These are phyloP conservation scores for Shiraia sp. DNA, from an alignment of 2,329 filamentous ascomycete genomes.

Conservation along the genomic window DNA sequence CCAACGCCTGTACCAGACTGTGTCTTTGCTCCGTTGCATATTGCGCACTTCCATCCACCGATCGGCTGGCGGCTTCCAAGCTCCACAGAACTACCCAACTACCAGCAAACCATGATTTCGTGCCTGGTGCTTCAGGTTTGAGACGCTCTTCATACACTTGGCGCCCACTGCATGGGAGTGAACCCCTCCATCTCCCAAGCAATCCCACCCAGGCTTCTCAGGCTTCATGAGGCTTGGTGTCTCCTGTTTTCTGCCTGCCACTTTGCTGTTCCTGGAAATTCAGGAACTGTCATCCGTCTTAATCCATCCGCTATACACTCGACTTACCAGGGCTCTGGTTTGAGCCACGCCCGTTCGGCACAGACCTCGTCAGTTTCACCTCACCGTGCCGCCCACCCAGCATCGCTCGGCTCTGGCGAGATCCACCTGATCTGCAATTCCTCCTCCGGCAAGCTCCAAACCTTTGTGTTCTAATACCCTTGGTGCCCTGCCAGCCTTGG, in stretches of 20 bases:
- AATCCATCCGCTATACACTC: constrained; percentile 32
- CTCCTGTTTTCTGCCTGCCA: constrained; percentile 28
- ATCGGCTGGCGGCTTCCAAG: constrained; percentile 17
- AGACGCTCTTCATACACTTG: constrained; percentile 45
- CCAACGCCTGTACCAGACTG: constrained; percentile 1
- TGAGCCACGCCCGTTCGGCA: constrained; percentile 41
- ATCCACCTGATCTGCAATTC: constrained; percentile 39
- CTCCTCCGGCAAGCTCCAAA: constrained; percentile 22
- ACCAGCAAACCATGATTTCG: constrained; percentile 38
- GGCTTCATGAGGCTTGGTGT: constrained; percentile 25
- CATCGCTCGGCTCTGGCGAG: constrained; percentile 32
- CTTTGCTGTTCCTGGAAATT: constrained; percentile 19
- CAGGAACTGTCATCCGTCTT: constrained; percentile 36
- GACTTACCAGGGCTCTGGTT: constrained; percentile 35
- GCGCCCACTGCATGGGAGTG: constrained; percentile 35
- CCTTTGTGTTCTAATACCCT: constrained; percentile 43
- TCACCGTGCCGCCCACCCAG: constrained; percentile 35
- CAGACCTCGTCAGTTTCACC: constrained; percentile 43
- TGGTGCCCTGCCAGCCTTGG: constrained; percentile 36
- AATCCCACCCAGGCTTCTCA: constrained; percentile 17
- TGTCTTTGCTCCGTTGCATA: constrained; percentile 23
- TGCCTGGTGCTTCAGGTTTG: constrained; percentile 46
- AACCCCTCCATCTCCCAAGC: constrained; percentile 24
- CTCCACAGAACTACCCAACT: constrained; percentile 19
- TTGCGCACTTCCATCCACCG: constrained; percentile 24